Evolutionary conservation across 805 yeast species (phyloP).

Genomic region (Candida quercuum): DNA sequence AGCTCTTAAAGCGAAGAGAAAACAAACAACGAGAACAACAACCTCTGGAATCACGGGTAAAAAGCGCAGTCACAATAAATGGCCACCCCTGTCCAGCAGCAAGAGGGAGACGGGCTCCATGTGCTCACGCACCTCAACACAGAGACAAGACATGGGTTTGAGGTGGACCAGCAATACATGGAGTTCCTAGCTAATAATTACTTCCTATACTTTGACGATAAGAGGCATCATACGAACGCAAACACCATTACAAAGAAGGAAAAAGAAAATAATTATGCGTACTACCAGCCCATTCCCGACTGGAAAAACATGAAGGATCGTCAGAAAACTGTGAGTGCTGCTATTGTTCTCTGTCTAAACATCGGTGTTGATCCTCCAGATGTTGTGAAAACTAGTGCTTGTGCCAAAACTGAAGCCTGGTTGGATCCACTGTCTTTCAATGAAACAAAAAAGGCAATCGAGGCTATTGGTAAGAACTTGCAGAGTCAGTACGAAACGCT

Average conservation of each 20-base stretch:
- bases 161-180: slow-evolving; percentile 55
- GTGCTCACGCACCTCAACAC: slow-evolving; percentile 38
- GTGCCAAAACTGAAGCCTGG: slow-evolving; percentile 91
- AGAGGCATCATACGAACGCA: slow-evolving; percentile 87
- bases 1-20: too few relatives aligned
- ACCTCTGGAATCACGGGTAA: not conserved
- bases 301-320: slow-evolving; percentile 92
- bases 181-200: slow-evolving; percentile 57
- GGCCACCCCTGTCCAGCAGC: not conserved
- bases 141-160: slow-evolving; percentile 66
- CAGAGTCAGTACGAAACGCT: slow-evolving; percentile 88
- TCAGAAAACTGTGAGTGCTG: slow-evolving; percentile 90
- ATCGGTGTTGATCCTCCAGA: slow-evolving; percentile 98
- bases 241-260: slow-evolving; percentile 63
- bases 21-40: not conserved
- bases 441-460: slow-evolving; percentile 88
- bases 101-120: not conserved
- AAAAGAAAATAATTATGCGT: slow-evolving; percentile 37
- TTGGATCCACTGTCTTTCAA: slow-evolving; percentile 77
- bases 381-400: slow-evolving; percentile 85
- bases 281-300: slow-evolving; percentile 70
- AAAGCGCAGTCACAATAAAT: not conserved
- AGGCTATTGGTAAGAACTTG: slow-evolving; percentile 80
- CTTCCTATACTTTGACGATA: slow-evolving; percentile 83
- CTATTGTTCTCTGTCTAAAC: slow-evolving; percentile 83